A percentile compares a stretch with the other conserved stretches of the same genome.
Evolutionary conservation across 75 land plant genomes (phyloP).

Genomic region (Azolla pinnata): DNA sequence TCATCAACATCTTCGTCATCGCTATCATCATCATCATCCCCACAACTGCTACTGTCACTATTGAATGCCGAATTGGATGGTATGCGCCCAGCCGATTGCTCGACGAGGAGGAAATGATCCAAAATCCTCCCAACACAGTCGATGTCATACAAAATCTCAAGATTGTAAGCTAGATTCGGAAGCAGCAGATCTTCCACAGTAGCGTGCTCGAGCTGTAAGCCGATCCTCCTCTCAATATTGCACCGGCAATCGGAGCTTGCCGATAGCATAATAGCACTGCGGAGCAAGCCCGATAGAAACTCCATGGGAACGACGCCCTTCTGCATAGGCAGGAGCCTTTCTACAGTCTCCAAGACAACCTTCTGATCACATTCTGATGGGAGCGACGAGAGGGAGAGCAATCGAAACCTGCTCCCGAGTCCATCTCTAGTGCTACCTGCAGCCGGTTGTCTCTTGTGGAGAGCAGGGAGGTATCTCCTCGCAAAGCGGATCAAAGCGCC

Average conservation of each 20-base stretch:
- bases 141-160: constrained; percentile 45
- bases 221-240: constrained; percentile 52
- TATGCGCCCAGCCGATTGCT: not conserved
- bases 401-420: not conserved
- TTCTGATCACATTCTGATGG: constrained; percentile 21
- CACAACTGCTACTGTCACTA: not conserved
- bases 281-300: constrained; percentile 46
- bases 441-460: constrained; percentile 38
- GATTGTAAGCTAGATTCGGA: constrained; percentile 40
- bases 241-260: constrained; percentile 40
- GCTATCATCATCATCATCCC: not conserved
- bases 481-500: constrained; percentile 54
- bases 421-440: constrained; percentile 31
- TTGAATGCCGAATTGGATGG: not conserved
- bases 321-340: constrained; percentile 43
- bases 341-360: constrained; percentile 47
- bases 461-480: constrained; percentile 62
- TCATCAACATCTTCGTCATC: not conserved
- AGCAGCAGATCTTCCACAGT: constrained; percentile 46
- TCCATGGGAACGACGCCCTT: constrained; percentile 33
- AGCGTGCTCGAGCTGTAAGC: constrained; percentile 51
- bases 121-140: constrained; percentile 52
- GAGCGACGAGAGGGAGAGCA: not conserved
- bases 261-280: constrained; percentile 32
- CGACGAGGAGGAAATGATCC: constrained; percentile 35